Conservation (phyloP, 2,329 filamentous ascomycete genomes). For the Dryadomyces quercivorus region DNA sequence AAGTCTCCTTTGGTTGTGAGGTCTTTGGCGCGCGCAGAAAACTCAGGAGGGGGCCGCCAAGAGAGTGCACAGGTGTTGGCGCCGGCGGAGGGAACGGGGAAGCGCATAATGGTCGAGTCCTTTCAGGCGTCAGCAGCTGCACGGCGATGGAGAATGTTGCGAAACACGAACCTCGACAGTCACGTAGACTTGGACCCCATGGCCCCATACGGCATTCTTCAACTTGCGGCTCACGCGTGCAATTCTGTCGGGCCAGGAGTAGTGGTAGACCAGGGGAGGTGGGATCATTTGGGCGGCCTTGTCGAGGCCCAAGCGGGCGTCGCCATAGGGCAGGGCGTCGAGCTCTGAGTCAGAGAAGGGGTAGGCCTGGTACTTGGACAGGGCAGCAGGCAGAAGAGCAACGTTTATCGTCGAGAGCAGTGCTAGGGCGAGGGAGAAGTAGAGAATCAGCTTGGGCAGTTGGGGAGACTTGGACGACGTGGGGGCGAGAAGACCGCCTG, state of each 20-base stretch:
- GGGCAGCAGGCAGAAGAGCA: background rate
- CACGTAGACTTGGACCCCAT: background rate
- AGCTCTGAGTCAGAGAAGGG: background rate
- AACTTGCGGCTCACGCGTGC: conserved; percentile 1
- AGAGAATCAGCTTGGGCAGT: background rate
- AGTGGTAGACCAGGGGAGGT: background rate
- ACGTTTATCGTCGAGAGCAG: background rate
- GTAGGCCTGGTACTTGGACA: background rate
- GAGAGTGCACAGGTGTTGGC: background rate
- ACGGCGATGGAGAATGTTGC: background rate
- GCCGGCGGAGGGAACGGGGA: background rate
- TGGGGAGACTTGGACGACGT: background rate
- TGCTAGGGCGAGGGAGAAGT: background rate
- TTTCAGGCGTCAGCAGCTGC: background rate
- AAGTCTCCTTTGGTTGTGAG: background rate
- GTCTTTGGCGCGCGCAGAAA: background rate
- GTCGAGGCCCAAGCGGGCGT: background rate
- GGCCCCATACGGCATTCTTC: background rate
- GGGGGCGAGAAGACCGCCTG: background rate
- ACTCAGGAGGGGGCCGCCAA: background rate
- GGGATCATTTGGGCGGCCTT: background rate
- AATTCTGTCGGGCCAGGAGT: background rate
- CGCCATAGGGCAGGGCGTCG: background rate
- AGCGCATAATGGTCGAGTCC: conserved; percentile 2
- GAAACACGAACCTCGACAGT: background rate